Evolutionary conservation across 352 stramenopile genomes (phyloP), one percentile per base, ranked within the genome.

Genomic region (Phytophthora aleatoria): DNA sequence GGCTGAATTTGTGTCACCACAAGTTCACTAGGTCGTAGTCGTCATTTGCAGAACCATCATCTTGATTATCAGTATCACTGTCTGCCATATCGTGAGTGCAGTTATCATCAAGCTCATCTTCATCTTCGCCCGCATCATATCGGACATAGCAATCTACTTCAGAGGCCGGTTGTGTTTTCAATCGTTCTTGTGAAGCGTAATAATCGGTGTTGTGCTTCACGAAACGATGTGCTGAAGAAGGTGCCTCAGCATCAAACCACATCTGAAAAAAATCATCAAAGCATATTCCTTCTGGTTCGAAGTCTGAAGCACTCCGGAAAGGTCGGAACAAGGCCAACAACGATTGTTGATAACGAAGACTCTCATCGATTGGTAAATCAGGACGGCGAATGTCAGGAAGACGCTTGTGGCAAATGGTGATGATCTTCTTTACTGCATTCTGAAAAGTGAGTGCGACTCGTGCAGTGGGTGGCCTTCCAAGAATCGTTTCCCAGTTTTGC

Each of bases 361-460:
- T 9, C 8, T 12, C 15, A 11, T 45, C n/a, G 27, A 4, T 45
- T 27, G 39, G n/a, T 45, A 45, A 27, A 28, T 45, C 39, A 13
- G 39, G 5, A 7, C 39, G n/a, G n/a, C n/a, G 39, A 45, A 45
- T 45, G 13, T 45, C 39, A 27, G 39, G 39, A 27, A 45, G 39
- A 16, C 39, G 39, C 31, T 36, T 45, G 39, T 45, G 39, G n/a
- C n/a, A 45, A 45, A 45, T n/a, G 6, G 39, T 45, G n/a, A 16
- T n/a, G 10, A 45, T 27, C 16, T 45, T 45, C n/a, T 45, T 45
- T 7, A 45, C 39, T 27, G 39, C 15, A 45, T 27, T 11, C n/a
- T 45, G n/a, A 45, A 45, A 27, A 24, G 39, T 12, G 39, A 45
- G n/a, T 45, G 39, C 2, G n/a, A 45, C 27, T 45, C 39, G n/a